Evolutionary conservation across 441 rosid genomes (phyloP).

Genomic region (Omphalea diandra): DNA sequence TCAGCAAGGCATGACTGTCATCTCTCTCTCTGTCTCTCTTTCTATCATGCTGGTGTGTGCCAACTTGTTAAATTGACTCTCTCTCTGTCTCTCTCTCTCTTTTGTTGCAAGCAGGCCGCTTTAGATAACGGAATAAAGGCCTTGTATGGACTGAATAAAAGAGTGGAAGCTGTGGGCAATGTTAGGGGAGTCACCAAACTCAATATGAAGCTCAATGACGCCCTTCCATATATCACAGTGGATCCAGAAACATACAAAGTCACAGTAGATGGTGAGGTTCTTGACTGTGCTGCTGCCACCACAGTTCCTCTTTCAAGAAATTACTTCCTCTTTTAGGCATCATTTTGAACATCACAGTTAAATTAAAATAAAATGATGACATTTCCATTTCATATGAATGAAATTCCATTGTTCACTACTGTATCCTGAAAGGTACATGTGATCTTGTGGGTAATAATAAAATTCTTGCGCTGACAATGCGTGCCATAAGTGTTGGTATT

Average conservation of each 20-base stretch:
- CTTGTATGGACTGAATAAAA: slow-evolving; percentile 62
- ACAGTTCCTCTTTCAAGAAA: slow-evolving; percentile 81
- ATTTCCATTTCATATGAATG: neutral
- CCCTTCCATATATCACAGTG: slow-evolving; percentile 72
- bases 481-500: neutral
- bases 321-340: slow-evolving; percentile 72
- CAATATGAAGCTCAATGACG: slow-evolving; percentile 87
- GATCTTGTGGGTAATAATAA: neutral
- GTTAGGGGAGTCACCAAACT: slow-evolving; percentile 68
- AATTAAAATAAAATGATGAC: neutral
- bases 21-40: slow-evolving; percentile 16
- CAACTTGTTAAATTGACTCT: neutral
- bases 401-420: neutral
- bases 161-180: slow-evolving; percentile 70
- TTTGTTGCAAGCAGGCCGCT: slow-evolving; percentile 51
- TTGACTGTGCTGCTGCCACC: slow-evolving; percentile 61
- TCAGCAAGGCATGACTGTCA: slow-evolving; percentile 68
- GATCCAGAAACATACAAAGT: slow-evolving; percentile 85
- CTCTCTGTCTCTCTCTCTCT: neutral
- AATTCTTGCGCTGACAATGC: neutral
- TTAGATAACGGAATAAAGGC: slow-evolving; percentile 48
- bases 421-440: neutral
- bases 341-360: neutral
- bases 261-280: slow-evolving; percentile 57
- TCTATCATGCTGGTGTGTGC: neutral